Conservation (phyloP, 129 eudicot species). For the Ambrosia trifida region DNA sequence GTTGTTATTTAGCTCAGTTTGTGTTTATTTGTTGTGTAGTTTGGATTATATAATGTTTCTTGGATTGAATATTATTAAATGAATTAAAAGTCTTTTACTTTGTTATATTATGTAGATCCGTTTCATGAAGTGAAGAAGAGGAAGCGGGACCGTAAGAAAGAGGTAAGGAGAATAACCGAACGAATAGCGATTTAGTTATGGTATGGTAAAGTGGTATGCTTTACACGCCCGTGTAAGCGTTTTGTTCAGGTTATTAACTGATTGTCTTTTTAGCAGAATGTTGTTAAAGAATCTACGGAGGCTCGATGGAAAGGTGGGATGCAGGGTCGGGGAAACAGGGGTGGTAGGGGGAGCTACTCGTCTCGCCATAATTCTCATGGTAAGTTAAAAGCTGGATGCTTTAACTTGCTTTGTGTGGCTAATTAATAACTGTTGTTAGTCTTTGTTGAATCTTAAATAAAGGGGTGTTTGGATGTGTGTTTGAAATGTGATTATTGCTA, state of each 20-base stretch:
- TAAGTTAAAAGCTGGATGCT: constrained; percentile 30
- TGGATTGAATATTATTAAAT: background rate
- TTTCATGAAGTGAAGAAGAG: constrained; percentile 88
- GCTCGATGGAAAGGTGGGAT: constrained; percentile 65
- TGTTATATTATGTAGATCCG: constrained; percentile 54
- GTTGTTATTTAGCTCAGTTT: constrained; percentile 13
- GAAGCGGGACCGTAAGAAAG: constrained; percentile 76
- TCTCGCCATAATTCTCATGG: constrained; percentile 60
- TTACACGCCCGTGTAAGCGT: background rate
- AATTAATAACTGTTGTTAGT: background rate
- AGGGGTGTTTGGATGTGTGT: constrained; percentile 18
- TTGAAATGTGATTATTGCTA: background rate
- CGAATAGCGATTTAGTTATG: background rate
- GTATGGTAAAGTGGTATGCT: background rate
- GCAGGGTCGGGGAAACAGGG: constrained; percentile 68
- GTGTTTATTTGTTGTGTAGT: constrained; percentile 9
- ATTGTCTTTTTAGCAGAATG: constrained; percentile 34
- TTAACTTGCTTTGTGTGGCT: background rate
- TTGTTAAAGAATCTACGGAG: constrained; percentile 61
- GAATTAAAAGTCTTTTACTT: constrained; percentile 21
- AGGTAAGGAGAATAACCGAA: constrained; percentile 46
- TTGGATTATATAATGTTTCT: background rate
- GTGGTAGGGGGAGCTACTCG: constrained; percentile 58
- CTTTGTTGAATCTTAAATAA: background rate
- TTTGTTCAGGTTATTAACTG: constrained; percentile 3